phyloP scores from a whole-genome alignment of 2,329 filamentous ascomycete genomes.

The Pseudovirgaria hyperparasitica region DNA sequence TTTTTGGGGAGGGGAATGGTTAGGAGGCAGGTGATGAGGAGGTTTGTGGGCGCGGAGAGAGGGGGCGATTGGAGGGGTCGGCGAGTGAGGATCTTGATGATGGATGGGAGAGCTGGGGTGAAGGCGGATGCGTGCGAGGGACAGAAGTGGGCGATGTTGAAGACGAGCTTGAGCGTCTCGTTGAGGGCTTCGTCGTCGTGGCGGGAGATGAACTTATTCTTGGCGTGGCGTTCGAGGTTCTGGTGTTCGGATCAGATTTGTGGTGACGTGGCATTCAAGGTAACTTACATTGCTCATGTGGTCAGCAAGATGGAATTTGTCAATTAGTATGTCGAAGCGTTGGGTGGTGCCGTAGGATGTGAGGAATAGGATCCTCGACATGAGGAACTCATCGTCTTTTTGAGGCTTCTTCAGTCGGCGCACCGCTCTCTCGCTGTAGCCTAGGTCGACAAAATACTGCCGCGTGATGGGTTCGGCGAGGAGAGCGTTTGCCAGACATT shows the following conservation, averaged over 20 bases:
- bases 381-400: conserved; percentile 5
- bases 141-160: conserved; percentile 4
- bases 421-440: conserved; percentile 2
- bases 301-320: conserved; percentile 3
- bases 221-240: conserved; percentile 4
- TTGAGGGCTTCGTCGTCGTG: conserved; percentile 2
- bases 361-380: conserved; percentile 3
- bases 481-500: conserved; percentile 4
- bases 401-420: conserved; percentile 3
- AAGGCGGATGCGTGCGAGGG: neutral
- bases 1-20: conserved; percentile 3
- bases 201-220: conserved; percentile 1
- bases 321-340: conserved; percentile 2
- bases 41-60: conserved; percentile 1
- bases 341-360: conserved; percentile 4
- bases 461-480: conserved; percentile 1
- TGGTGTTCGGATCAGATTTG: neutral
- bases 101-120: conserved; percentile 2
- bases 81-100: conserved; percentile 3
- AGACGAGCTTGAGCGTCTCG: conserved; percentile 3
- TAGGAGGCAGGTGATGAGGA: conserved; percentile 3
- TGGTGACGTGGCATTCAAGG: neutral
- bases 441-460: conserved; percentile 3
- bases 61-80: conserved; percentile 2
- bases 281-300: conserved; percentile 2